These are phyloP conservation scores for Hypericum androsaemum DNA, from an alignment of 345 rosid species.

Conservation along the genomic window DNA sequence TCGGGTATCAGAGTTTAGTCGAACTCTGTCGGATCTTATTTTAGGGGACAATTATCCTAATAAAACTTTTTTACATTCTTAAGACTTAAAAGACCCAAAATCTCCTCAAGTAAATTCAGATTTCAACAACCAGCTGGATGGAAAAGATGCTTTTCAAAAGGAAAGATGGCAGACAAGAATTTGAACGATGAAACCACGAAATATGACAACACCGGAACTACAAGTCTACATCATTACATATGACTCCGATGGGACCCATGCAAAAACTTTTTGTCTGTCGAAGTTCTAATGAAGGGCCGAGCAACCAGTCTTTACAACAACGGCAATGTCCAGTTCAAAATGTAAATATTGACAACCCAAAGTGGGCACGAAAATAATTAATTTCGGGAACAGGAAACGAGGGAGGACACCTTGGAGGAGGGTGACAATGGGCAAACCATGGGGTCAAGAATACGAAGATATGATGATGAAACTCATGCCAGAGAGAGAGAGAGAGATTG, in stretches of 20 bases:
- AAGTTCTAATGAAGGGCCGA: conserved; percentile 2
- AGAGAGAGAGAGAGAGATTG: conserved; percentile 9
- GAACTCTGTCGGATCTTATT: no score
- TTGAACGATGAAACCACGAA: background rate
- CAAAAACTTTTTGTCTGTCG: conserved; percentile 1
- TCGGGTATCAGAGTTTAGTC: no score
- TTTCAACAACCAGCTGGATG: no score
- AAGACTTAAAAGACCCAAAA: no score
- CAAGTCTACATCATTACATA: conserved; percentile 6
- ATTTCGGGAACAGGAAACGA: conserved; percentile 10
- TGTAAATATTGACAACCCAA: conserved; percentile 17
- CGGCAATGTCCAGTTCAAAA: conserved; percentile 15
- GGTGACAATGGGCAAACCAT: conserved; percentile 11
- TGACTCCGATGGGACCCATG: background rate
- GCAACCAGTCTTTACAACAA: conserved; percentile 21
- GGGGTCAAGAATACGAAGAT: conserved; percentile 2
- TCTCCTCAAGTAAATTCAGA: no score
- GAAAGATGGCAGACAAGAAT: no score
- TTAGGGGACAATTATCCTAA: no score
- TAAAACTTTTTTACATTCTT: no score
- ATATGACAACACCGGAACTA: conserved; percentile 7
- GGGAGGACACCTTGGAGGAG: conserved; percentile 4
- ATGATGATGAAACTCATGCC: conserved; percentile 5
- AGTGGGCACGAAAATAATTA: background rate
- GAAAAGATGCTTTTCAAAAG: no score